Percentiles rank a stretch among this genome's conserved stretches.
Evolutionary conservation across 108 stramenopile species (phyloP).

Genomic region (Nitzschia inconspicua): DNA sequence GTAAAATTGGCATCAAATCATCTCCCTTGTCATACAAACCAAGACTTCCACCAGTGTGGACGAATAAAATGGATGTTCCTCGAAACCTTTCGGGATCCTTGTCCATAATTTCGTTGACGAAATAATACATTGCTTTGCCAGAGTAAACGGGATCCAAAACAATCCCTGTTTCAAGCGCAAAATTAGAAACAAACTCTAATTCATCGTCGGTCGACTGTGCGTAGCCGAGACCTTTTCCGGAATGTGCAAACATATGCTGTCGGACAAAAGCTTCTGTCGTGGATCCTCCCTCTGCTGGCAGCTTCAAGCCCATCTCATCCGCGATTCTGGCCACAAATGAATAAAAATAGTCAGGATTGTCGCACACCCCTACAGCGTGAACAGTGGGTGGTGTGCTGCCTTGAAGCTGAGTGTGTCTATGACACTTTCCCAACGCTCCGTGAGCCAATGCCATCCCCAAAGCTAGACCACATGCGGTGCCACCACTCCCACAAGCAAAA

Average conservation of each 20-base stretch:
- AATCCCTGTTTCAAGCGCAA: conserved; percentile 78
- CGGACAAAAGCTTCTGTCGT: conserved; percentile 58
- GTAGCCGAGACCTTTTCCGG: conserved; percentile 82
- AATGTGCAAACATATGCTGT: conserved; percentile 53
- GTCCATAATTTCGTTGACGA: conserved; percentile 47
- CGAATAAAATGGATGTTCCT: conserved; percentile 72
- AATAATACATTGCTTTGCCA: conserved; percentile 85
- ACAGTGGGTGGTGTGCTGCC: conserved; percentile 33
- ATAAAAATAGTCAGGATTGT: conserved; percentile 88
- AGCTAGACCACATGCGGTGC: conserved; percentile 80
- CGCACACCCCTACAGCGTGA: conserved; percentile 89
- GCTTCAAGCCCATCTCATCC: conserved; percentile 68
- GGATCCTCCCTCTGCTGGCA: not conserved
- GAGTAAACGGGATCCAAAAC: conserved; percentile 88
- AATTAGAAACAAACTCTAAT: conserved; percentile 62
- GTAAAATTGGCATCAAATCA: conserved; percentile 32
- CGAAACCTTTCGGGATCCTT: conserved; percentile 29
- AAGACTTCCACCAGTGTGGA: conserved; percentile 89
- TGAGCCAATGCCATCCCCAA: conserved; percentile 64
- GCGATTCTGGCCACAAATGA: conserved; percentile 52
- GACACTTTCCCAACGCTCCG: not conserved
- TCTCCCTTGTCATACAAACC: conserved; percentile 77
- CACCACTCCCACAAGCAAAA: conserved; percentile 89
- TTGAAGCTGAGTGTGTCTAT: no score
- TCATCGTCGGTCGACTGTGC: conserved; percentile 73